A percentile compares a stretch with the other conserved stretches of the same genome.
These are phyloP conservation scores for Favolaschia claudopus DNA, from an alignment of 768 basidiomycete genomes.

Conservation along the genomic window DNA sequence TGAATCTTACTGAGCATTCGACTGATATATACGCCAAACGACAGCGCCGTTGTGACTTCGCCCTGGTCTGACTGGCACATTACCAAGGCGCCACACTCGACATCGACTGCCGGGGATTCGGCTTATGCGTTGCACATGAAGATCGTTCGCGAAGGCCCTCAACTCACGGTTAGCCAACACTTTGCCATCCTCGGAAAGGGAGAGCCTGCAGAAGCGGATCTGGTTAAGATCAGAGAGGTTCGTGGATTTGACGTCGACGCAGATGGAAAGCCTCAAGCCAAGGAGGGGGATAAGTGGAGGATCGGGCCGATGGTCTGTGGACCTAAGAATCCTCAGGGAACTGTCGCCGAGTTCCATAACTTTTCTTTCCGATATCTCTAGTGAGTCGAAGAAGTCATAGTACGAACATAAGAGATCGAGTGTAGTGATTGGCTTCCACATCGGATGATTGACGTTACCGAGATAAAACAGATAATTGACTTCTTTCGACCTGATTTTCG, in stretches of 20 bases:
- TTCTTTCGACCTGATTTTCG: no score
- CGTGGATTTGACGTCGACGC: constrained; percentile 19
- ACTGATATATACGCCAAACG: neutral
- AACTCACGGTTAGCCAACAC: constrained; percentile 17
- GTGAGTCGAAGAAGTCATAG: neutral
- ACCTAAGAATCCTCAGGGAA: constrained; percentile 10
- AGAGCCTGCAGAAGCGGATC: neutral
- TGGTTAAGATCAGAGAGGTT: constrained; percentile 14
- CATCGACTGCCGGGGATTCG: constrained; percentile 12
- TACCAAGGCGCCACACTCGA: constrained; percentile 13
- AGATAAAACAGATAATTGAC: no score
- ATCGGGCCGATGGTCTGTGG: constrained; percentile 21
- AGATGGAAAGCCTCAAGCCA: constrained; percentile 7
- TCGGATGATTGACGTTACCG: no score
- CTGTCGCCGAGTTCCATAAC: constrained; percentile 10
- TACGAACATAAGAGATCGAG: no score
- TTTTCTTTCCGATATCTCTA: constrained; percentile 17
- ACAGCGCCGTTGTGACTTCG: constrained; percentile 17
- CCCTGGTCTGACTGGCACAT: constrained; percentile 26
- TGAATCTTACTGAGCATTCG: no score
- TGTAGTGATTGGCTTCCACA: no score
- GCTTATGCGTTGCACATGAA: constrained; percentile 17
- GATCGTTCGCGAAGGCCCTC: constrained; percentile 18
- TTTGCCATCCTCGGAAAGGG: neutral
- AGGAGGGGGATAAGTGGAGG: constrained; percentile 16